These are phyloP conservation scores for Parietaria judaica DNA, from an alignment of 306 rosid species.

Conservation along the genomic window DNA sequence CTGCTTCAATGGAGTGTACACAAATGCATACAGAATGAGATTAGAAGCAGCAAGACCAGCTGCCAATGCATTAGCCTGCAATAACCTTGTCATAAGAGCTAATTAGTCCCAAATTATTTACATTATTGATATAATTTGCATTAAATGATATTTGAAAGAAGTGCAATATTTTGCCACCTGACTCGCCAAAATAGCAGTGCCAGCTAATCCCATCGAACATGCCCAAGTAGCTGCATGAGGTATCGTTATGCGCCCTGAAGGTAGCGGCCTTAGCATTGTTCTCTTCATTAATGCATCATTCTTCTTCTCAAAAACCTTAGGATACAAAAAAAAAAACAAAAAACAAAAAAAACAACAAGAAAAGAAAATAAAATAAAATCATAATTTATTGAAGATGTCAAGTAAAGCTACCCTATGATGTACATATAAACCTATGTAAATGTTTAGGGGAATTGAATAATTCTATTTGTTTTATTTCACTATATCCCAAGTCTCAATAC, in stretches of 20 bases:
- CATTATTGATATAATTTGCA: slow-evolving; percentile 7
- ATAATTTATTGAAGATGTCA: slow-evolving; percentile 42
- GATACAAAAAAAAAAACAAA: too few relatives aligned
- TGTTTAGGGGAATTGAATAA: too few relatives aligned
- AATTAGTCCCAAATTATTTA: slow-evolving; percentile 32
- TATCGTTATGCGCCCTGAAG: slow-evolving; percentile 75
- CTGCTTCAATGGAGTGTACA: slow-evolving; percentile 90
- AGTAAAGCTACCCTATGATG: not conserved
- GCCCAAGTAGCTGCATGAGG: slow-evolving; percentile 83
- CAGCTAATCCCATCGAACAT: slow-evolving; percentile 60
- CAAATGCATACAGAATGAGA: slow-evolving; percentile 72
- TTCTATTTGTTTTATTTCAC: too few relatives aligned
- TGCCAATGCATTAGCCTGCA: slow-evolving; percentile 93
- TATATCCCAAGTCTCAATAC: too few relatives aligned
- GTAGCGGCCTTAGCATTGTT: slow-evolving; percentile 71
- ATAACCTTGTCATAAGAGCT: slow-evolving; percentile 63
- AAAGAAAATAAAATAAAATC: too few relatives aligned
- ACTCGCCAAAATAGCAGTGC: slow-evolving; percentile 67
- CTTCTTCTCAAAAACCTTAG: slow-evolving; percentile 63
- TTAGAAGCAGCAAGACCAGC: slow-evolving; percentile 97
- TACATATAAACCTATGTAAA: too few relatives aligned
- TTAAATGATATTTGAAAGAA: slow-evolving; percentile 13
- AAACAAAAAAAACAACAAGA: too few relatives aligned
- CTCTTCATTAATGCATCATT: slow-evolving; percentile 94
- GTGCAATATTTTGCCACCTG: slow-evolving; percentile 44